Base-by-base conservation (phyloP, 2,329 filamentous ascomycete genomes). In the Aspergillus nomiae region DNA sequence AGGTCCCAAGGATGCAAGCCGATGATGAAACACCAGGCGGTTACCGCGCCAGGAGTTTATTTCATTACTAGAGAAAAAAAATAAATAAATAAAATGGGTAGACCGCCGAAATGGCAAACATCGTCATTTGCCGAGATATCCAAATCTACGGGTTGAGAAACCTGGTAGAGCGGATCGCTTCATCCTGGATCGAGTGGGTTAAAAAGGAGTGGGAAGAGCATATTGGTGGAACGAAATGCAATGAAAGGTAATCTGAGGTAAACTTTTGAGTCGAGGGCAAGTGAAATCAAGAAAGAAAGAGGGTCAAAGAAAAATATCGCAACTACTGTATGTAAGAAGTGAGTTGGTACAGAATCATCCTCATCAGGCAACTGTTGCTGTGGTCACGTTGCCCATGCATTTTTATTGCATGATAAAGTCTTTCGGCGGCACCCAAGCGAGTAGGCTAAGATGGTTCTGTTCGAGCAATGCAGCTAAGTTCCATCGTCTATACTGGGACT, bases 11-110 rank as follows among this genome's bases (percentile, higher is more conserved):
- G 60, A 58, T 54, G 21, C 28, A 30, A 38, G 21, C 30, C 32
- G 21, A 41, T 21, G 12, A 56, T 51, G 41, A 57, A 61, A 61
- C 54, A 55, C 24, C 10, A 26, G 60, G 63, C 63, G 63, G 63
- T 57, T 64, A 63, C 46, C 56, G 63, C 60, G 63, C 63, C 41
- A 64, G 51, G 24, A 48, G 45, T 55, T 55, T 51, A 48, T 57
- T 56, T 36, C 46, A 34, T 55, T 38, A 41, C 8, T n/a, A 41
- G 1, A 2, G 19, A n/a, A 41, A 9, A 2, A 41, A 41, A 41
- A n/a, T 41, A 41, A 19, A n/a, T 24, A 28, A 16, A 51, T n/a
- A 41, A 41, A 41, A 41, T 16, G 5, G 43, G 43, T 46, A 46
- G 43, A 19, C 51, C 50, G 30, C 28, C 51, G 24, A 36, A 24